A percentile compares a stretch with the other conserved stretches of the same genome.
phyloP scores from a whole-genome alignment of 805 yeast species.

The Priceomyces medius region DNA sequence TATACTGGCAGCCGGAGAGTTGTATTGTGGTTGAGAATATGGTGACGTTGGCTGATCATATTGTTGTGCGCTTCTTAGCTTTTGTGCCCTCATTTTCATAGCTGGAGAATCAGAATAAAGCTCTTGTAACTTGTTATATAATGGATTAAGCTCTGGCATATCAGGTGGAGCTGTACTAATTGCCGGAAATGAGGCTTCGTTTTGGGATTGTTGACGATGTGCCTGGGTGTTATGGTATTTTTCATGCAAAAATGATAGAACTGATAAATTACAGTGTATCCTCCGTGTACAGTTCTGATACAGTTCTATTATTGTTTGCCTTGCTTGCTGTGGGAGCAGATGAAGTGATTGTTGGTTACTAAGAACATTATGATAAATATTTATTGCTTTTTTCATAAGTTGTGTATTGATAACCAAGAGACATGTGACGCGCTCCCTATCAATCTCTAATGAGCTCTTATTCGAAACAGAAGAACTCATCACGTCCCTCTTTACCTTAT shows the following conservation, averaged over 20 bases:
- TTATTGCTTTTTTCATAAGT: constrained; percentile 40
- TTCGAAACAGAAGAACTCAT: not conserved
- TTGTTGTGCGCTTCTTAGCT: constrained; percentile 33
- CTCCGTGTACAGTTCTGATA: constrained; percentile 42
- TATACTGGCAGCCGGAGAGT: not conserved
- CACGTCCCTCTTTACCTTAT: too few relatives aligned
- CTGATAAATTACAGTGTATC: constrained; percentile 42
- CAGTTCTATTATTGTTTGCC: constrained; percentile 31
- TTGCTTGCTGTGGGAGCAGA: constrained; percentile 31
- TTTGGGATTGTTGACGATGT: constrained; percentile 23
- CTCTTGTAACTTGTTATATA: constrained; percentile 47
- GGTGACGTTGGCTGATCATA: constrained; percentile 10
- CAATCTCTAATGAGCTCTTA: constrained; percentile 19
- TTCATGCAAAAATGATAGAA: constrained; percentile 38
- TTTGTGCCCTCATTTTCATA: constrained; percentile 39
- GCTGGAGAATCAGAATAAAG: constrained; percentile 55
- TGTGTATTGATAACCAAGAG: constrained; percentile 42
- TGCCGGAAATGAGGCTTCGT: constrained; percentile 42
- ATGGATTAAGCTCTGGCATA: constrained; percentile 50
- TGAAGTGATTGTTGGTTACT: constrained; percentile 35
- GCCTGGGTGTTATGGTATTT: constrained; percentile 32
- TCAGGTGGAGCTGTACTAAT: constrained; percentile 56
- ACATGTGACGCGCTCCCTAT: constrained; percentile 43
- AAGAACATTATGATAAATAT: constrained; percentile 33
- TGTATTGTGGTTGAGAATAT: constrained; percentile 1